Evolutionary conservation across 1,139 yeast species (phyloP).

Genomic region (Yamadazyma diddensiae): DNA sequence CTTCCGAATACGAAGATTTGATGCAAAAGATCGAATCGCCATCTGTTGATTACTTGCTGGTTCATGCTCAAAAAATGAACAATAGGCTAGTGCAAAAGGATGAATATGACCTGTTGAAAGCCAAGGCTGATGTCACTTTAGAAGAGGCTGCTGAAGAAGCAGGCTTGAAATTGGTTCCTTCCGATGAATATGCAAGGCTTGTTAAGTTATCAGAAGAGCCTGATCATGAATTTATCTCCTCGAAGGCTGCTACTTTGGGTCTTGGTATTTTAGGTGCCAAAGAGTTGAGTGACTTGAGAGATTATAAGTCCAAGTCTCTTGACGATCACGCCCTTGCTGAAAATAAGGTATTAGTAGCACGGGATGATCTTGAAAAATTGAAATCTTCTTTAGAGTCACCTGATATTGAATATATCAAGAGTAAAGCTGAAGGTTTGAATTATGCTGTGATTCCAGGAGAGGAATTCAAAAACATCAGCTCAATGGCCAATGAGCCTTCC

Average conservation of each 20-base stretch:
- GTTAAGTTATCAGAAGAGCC: constrained; percentile 14
- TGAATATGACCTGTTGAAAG: constrained; percentile 12
- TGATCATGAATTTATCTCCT: constrained; percentile 17
- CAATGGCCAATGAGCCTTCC: not conserved
- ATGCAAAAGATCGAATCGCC: constrained; percentile 14
- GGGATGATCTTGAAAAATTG: constrained; percentile 14
- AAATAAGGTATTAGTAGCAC: constrained; percentile 11
- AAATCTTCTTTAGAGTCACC: constrained; percentile 19
- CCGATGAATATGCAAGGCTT: constrained; percentile 19
- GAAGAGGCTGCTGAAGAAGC: constrained; percentile 14
- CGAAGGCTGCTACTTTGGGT: constrained; percentile 18
- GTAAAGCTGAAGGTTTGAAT: constrained; percentile 13
- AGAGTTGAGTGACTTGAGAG: constrained; percentile 12
- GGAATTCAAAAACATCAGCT: constrained; percentile 2
- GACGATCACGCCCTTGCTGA: constrained; percentile 17
- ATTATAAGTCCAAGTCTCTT: constrained; percentile 16
- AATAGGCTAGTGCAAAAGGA: not conserved
- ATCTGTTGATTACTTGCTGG: constrained; percentile 9
- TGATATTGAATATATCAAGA: constrained; percentile 19
- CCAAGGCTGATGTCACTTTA: constrained; percentile 13
- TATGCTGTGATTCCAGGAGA: constrained; percentile 6
- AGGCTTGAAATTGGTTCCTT: constrained; percentile 12
- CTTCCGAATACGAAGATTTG: constrained; percentile 3
- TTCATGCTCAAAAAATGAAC: not conserved
- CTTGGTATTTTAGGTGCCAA: constrained; percentile 11